Base-by-base conservation (phyloP, 2,329 filamentous ascomycete genomes). In the Trichophyton equinum region DNA sequence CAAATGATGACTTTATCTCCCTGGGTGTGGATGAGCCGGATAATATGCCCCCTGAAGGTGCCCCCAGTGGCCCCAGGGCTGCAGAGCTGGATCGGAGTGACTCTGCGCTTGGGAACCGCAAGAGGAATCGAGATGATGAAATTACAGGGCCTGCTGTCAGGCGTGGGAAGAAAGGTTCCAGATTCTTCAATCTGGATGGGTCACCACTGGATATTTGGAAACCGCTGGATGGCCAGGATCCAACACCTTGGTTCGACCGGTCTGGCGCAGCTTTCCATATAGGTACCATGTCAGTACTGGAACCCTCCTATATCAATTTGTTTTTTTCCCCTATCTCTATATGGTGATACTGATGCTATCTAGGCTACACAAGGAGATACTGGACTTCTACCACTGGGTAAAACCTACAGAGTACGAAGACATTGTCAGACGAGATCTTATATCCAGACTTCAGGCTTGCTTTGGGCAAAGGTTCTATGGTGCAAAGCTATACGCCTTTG, bases 301-400 rank as follows among this genome's bases (percentile, higher is more conserved):
- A 15, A 4, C 4, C 13, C 4, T 13, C 8, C 5, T 3, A 15
- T 18, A 30, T 53, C 11, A 13, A 18, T 18, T 22, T 13, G 1
- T 38, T 7, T 55, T 9, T 11, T 11, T 3, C 9, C 1, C 9
- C 1, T 38, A 1, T 38, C 2, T 38, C 33, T 33, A 3, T 38
- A 38, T 38, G 3, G 11, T 9, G 11, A 38, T 33, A 15, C 51
- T 55, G 18, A 55, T 33, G 20, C 2, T 18, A 1, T 55, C n/a
- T 65, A 91, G 89, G 73, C 77, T 99, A 27, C 91, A 97, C 73
- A 89, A 91, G 68, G 94, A 99, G 73, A 85, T 97, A 49, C 77
- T 88, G 33, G 89, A 95, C 67, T 97, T 96, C 71, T 95, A 91
- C 71, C 79, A 91, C 40, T 95, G 86, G 71, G 87, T 96, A 36